Evolutionary conservation across 768 basidiomycete species (phyloP), one percentile per base, ranked within the genome.

Genomic region (Boletus rex-veris): DNA sequence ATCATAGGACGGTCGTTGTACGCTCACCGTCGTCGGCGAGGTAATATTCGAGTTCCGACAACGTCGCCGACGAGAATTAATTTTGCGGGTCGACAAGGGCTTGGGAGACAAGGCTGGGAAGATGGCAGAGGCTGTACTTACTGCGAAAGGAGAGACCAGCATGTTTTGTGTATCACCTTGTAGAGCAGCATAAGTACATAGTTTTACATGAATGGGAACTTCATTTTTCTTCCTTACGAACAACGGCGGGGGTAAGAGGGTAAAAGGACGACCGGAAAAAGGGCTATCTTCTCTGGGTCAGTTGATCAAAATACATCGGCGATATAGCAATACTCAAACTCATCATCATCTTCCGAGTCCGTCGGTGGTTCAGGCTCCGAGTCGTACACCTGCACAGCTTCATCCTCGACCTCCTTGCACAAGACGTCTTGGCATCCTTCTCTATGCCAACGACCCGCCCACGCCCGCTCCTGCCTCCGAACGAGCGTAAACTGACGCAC

Each of bases 301-400:
- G 18, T 11, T 3, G 21, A 18, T 60, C 50, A 60, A 12, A 43
- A 6, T 8, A 19, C 44, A 42, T 64, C 52, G 5, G 52, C 5
- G 8, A 54, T n/a, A 46, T 62, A 65, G 42, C 63, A 67, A 45
- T 65, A 65, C 2, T 67, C 65, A 15, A 65, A 63, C 26, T 55
- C 64, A 14, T 68, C 66, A 0, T 68, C 66, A 0, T 66, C 64
- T 4, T 68, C 65, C 31, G 55, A 53, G 28, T 67, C 66, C 1
- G 58, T 52, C 6, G 39, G 30, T 1, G 42, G 53, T 18, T 67
- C 66, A 4, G 61, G 61, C 31, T 67, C 66, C 8, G 66, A 67
- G n/a, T 64, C 61, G 9, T 63, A 67, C 5, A 37, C 47, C 45
- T 56, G 52, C 38, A 42, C 38, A 5, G 30, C 14, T n/a, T 60